Base-by-base conservation (phyloP, 2,329 filamentous ascomycete genomes). In the Claviceps humidiphila region DNA sequence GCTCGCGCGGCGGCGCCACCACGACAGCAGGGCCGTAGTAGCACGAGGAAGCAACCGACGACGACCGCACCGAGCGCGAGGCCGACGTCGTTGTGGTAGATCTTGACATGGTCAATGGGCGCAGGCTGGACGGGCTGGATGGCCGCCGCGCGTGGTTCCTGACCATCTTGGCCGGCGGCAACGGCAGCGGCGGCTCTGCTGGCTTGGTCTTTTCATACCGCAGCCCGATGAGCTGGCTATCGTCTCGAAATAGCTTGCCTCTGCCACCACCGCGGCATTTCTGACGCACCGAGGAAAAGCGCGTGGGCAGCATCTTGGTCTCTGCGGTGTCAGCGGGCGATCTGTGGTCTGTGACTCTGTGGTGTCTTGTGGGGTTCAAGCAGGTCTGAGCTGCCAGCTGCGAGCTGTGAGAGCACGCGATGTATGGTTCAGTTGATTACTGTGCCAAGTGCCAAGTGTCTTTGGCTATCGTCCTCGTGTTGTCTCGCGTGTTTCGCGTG, bases 141-240 rank as follows among this genome's bases (percentile, higher is more conserved):
- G 55, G 46, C 34, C 62, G 48, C 52, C 57, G 49, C 56, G 63
- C 52, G 55, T 34, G 30, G 30, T 56, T 52, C 24, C 16, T 30
- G 16, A 16, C 24, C 43, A 6, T 30, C 58, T 66, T 68, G 55
- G 64, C 63, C 56, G 74, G 71, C 48, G 72, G 65, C 54, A 79
- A 64, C 46, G 74, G 74, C 56, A 81, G 77, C 39, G 80, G 80
- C 54, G 76, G 76, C 63, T 77, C 74, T 47, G 76, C 76, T 58
- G 76, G 73, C 49, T 74, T 67, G 39, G 77, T 79, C 64, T 82
- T 74, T 61, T 84, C 80, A 67, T 84, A 83, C 53, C 77, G 75
- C 52, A 83, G 61, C 47, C 73, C 74, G 54, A 82, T 71, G 58
- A 82, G 63, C 57, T 64, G 67, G 43, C 69, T 66, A 58, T 78